These are phyloP conservation scores for Lachancea kluyveri DNA, from an alignment of 805 yeast genomes.

Conservation along the genomic window DNA sequence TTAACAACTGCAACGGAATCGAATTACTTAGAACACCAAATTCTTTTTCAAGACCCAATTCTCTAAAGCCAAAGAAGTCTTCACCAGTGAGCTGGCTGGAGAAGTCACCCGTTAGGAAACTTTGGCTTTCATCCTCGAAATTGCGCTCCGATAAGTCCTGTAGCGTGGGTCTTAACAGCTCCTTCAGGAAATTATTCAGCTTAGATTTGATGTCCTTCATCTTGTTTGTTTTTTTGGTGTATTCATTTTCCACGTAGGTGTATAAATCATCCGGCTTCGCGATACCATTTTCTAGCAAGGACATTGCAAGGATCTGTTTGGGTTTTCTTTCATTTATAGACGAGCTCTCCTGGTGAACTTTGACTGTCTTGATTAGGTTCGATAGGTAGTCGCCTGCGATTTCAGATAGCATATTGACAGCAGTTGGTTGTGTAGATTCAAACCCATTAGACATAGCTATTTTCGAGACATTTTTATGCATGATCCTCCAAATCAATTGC, in stretches of 20 bases:
- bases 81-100: constrained; percentile 84
- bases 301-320: constrained; percentile 46
- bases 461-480: constrained; percentile 67
- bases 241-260: constrained; percentile 65
- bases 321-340: constrained; percentile 30
- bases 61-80: constrained; percentile 96
- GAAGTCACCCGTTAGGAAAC: constrained; percentile 91
- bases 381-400: constrained; percentile 75
- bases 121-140: constrained; percentile 87
- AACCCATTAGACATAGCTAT: constrained; percentile 89
- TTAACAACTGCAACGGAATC: constrained; percentile 79
- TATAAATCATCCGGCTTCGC: constrained; percentile 71
- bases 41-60: constrained; percentile 88
- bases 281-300: constrained; percentile 82
- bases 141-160: constrained; percentile 70
- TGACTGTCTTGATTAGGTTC: constrained; percentile 66
- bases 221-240: constrained; percentile 61
- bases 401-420: constrained; percentile 74
- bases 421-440: constrained; percentile 73
- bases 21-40: constrained; percentile 77
- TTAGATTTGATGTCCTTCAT: constrained; percentile 62
- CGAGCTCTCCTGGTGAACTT: constrained; percentile 61
- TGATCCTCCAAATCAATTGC: constrained; percentile 57
- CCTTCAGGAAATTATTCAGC: constrained; percentile 67
- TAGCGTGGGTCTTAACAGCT: constrained; percentile 70